Base-by-base conservation (phyloP, 805 yeast genomes). In the Scheffersomyces lignosus region DNA sequence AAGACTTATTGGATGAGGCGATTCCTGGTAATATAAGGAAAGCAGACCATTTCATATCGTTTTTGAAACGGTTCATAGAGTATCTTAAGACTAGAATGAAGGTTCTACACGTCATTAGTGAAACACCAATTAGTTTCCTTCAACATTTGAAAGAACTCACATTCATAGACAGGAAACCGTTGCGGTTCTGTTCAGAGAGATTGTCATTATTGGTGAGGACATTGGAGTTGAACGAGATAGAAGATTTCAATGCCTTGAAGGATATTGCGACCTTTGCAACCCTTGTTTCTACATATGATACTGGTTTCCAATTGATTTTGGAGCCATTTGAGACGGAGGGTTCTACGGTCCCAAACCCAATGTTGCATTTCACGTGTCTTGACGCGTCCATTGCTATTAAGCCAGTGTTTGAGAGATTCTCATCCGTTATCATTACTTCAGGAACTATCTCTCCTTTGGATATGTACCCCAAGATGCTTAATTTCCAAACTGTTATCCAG, bases 391-490 rank as follows among this genome's bases (percentile, higher is more conserved):
- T 93, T 49, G 98, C 98, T 3, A 93, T 93, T 47, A 93, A 89
- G 56, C 99, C 99, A 0, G 89, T 93, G 0, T 91, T 93, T 67
- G 99, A 93, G 34, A 75, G 90, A 41, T 93, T 91, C 54, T 81
- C 87, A 5, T 84, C 96, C 0, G 96, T 93, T 8, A 83, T 93
- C 43, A 93, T 93, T 43, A 93, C 99, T 0, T 87, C 96, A 0
- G 99, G 99, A 48, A 93, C 99, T 12, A 93, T 93, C 32, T 91
- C 98, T 0, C 99, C 99, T 1, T 76, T 93, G 58, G 98, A 93
- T 54, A 93, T 93, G 99, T 93, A 93, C 58, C 99, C 99, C 5
- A 83, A 87, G 51, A 91, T 91, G 98, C 69, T 91, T 43, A 86
- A 89, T 55, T 91, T 93, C 62, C 89, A 87, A 35, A 90, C 98